A percentile compares a stretch with the other conserved stretches of the same genome.
These are phyloP conservation scores for Thielaviopsis populi DNA, from an alignment of 2,329 filamentous ascomycete species.

Conservation along the genomic window DNA sequence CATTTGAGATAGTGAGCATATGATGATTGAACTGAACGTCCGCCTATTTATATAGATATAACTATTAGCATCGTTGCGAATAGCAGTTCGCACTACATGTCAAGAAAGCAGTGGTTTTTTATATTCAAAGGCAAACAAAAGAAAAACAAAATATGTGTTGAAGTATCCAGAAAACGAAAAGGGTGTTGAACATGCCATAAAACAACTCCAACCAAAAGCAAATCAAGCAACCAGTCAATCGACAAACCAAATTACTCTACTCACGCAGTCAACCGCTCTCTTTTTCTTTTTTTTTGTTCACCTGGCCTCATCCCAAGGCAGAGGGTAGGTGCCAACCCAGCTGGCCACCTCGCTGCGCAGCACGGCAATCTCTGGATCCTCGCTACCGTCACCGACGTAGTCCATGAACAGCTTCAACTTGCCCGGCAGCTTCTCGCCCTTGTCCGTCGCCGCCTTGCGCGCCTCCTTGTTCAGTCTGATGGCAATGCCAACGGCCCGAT, in stretches of 20 bases:
- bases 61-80: background rate
- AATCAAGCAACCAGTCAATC: background rate
- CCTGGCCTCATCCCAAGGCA: slow-evolving; percentile 45
- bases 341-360: slow-evolving; percentile 60
- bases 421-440: slow-evolving; percentile 48
- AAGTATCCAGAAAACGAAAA: background rate
- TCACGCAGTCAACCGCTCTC: background rate
- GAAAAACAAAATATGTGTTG: background rate
- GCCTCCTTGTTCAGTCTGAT: slow-evolving; percentile 60
- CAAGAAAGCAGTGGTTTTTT: background rate
- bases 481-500: slow-evolving; percentile 67
- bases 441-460: slow-evolving; percentile 51
- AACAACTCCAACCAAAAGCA: background rate
- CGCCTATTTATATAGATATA: background rate
- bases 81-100: background rate
- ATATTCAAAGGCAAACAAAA: background rate
- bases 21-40: background rate
- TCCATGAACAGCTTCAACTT: slow-evolving; percentile 54
- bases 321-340: slow-evolving; percentile 59
- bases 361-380: slow-evolving; percentile 55
- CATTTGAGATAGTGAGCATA: background rate
- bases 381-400: slow-evolving; percentile 51
- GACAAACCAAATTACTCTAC: background rate
- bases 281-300: slow-evolving; percentile 21
- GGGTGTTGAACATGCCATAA: background rate